phyloP scores from a whole-genome alignment of 768 basidiomycete genomes.

The Lactifluus pinguis region DNA sequence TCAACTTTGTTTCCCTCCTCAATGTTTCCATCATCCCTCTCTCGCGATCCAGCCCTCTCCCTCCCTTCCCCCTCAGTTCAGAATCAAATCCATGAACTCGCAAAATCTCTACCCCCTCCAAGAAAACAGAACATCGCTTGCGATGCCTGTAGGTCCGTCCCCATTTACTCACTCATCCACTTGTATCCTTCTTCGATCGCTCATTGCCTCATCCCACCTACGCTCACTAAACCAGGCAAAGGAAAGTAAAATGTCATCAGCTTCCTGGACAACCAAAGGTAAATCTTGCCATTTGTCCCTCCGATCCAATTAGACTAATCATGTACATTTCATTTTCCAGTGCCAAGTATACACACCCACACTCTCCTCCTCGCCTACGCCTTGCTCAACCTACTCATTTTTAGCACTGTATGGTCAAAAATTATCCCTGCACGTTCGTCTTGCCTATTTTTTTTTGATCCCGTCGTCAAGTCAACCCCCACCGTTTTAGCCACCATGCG shows the following conservation, averaged over 20 bases:
- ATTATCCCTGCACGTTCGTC: slow-evolving; percentile 86
- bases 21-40: slow-evolving; percentile 24
- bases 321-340: slow-evolving; percentile 2
- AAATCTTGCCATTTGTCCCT: neutral
- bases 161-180: slow-evolving; percentile 8
- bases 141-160: slow-evolving; percentile 74
- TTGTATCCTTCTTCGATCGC: neutral
- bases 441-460: slow-evolving; percentile 10
- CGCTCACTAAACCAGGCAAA: slow-evolving; percentile 38
- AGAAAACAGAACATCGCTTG: slow-evolving; percentile 91
- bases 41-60: slow-evolving; percentile 39
- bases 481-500: slow-evolving; percentile 51
- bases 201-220: slow-evolving; percentile 7
- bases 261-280: slow-evolving; percentile 49
- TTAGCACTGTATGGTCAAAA: slow-evolving; percentile 80
- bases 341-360: slow-evolving; percentile 18
- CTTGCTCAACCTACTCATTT: neutral
- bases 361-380: neutral
- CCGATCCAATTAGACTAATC: neutral
- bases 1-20: slow-evolving; percentile 19
- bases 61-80: slow-evolving; percentile 62
- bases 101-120: slow-evolving; percentile 73
- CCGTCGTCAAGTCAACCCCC: slow-evolving; percentile 19
- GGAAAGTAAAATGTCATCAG: slow-evolving; percentile 86
- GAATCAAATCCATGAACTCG: slow-evolving; percentile 75